phyloP scores from a whole-genome alignment of 495 filamentous ascomycete species.

The Cudoniella acicularis region DNA sequence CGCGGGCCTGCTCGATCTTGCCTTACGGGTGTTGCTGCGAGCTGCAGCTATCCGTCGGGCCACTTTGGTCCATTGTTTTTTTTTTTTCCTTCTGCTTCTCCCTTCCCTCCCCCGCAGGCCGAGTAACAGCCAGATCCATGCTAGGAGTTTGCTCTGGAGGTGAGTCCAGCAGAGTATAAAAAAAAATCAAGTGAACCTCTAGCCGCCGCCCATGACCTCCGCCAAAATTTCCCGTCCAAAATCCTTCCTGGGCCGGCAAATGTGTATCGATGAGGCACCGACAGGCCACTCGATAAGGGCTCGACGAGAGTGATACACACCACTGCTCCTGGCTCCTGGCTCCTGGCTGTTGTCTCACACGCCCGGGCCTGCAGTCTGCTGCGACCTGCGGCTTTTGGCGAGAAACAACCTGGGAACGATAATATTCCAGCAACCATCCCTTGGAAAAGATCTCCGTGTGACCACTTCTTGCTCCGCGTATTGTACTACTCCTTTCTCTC shows the following conservation, averaged over 20 bases:
- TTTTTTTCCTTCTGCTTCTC: no score
- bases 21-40: not conserved
- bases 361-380: not conserved
- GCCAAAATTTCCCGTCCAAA: not conserved
- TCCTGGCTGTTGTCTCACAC: constrained; percentile 16
- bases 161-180: not conserved
- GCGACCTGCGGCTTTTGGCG: constrained; percentile 5
- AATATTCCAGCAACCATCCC: constrained; percentile 4
- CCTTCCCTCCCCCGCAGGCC: not conserved
- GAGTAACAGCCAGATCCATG: not conserved
- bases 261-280: constrained; percentile 20
- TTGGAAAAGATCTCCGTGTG: constrained; percentile 24
- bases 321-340: no score
- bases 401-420: constrained; percentile 14
- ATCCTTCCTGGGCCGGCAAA: not conserved
- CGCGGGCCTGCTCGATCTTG: no score
- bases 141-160: not conserved
- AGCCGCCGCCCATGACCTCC: constrained; percentile 1
- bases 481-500: not conserved
- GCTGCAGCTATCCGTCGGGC: not conserved
- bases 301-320: constrained; percentile 18
- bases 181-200: no score
- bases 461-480: constrained; percentile 11
- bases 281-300: constrained; percentile 17
- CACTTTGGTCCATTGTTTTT: not conserved